Evolutionary conservation across 257 asterid genomes (phyloP).

Genomic region (Cruciata laevipes): DNA sequence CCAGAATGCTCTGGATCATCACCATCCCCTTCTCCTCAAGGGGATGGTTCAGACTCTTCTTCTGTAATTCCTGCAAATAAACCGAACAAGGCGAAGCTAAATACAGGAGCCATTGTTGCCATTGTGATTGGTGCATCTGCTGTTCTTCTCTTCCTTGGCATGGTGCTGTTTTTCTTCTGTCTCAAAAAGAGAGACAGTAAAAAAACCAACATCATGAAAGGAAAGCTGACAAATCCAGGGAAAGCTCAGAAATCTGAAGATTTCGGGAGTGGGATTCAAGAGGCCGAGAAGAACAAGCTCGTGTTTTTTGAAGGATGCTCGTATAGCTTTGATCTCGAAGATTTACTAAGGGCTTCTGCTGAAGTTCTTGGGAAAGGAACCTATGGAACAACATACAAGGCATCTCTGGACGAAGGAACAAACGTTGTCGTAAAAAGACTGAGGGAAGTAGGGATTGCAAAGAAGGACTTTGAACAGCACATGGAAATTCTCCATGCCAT

Average conservation of each 20-base stretch:
- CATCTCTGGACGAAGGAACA: conserved; percentile 64
- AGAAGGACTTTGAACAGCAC: conserved; percentile 86
- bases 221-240: conserved; percentile 45
- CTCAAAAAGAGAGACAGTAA: conserved; percentile 40
- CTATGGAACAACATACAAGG: conserved; percentile 86
- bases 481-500: conserved; percentile 58
- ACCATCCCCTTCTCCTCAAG: conserved; percentile 36
- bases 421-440: conserved; percentile 80
- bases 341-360: conserved; percentile 88
- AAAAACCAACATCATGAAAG: conserved; percentile 37
- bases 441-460: conserved; percentile 57
- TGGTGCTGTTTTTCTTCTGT: conserved; percentile 33
- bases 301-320: conserved; percentile 70
- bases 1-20: conserved; percentile 31
- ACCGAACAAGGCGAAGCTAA: conserved; percentile 24
- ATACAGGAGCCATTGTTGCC: conserved; percentile 36
- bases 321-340: conserved; percentile 72
- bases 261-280: conserved; percentile 93
- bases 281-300: conserved; percentile 75
- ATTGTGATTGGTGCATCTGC: conserved; percentile 39
- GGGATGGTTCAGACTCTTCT: conserved; percentile 14
- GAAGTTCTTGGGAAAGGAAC: conserved; percentile 95
- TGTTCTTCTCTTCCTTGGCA: conserved; percentile 28
- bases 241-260: conserved; percentile 67
- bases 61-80: conserved; percentile 12